Percentiles rank a stretch among this genome's conserved stretches.
These are phyloP conservation scores for Petrea volubilis DNA, from an alignment of 257 asterid genomes.

Conservation along the genomic window DNA sequence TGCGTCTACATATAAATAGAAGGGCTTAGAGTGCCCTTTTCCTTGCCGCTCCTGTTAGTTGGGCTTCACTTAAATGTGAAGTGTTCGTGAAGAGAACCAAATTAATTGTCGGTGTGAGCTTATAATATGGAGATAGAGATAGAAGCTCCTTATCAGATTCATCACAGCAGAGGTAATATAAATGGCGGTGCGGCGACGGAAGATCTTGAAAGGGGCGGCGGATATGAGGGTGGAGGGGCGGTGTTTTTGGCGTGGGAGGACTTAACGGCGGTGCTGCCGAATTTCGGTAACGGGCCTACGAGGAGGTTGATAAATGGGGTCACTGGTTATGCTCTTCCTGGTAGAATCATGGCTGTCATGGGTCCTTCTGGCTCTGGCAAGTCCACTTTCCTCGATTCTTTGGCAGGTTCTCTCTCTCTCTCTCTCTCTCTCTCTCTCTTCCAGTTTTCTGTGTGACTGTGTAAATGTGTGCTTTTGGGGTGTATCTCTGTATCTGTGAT, in stretches of 20 bases:
- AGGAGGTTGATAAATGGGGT: conserved; percentile 63
- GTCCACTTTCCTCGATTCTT: conserved; percentile 79
- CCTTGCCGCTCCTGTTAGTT: not conserved
- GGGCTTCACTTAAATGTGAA: not conserved
- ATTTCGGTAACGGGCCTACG: conserved; percentile 66
- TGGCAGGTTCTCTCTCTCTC: conserved; percentile 56
- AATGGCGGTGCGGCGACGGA: conserved; percentile 18
- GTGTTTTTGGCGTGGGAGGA: conserved; percentile 74
- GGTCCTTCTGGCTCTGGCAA: conserved; percentile 98
- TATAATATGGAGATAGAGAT: conserved; percentile 51
- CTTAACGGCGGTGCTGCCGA: conserved; percentile 67
- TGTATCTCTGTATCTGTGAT: no score
- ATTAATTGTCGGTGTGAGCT: not conserved
- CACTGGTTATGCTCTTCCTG: conserved; percentile 78
- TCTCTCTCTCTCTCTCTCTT: conserved; percentile 10
- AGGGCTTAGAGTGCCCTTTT: not conserved
- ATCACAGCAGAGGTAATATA: not conserved
- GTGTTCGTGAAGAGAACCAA: no score
- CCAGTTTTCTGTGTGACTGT: not conserved
- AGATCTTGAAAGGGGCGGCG: conserved; percentile 32
- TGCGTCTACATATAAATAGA: not conserved
- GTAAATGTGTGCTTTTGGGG: not conserved
- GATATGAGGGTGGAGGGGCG: conserved; percentile 17
- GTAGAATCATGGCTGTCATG: conserved; percentile 85
- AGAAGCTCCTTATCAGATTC: not conserved